Evolutionary conservation across 2,329 filamentous ascomycete genomes (phyloP).

Genomic region (Neocatenulostroma microsporum): DNA sequence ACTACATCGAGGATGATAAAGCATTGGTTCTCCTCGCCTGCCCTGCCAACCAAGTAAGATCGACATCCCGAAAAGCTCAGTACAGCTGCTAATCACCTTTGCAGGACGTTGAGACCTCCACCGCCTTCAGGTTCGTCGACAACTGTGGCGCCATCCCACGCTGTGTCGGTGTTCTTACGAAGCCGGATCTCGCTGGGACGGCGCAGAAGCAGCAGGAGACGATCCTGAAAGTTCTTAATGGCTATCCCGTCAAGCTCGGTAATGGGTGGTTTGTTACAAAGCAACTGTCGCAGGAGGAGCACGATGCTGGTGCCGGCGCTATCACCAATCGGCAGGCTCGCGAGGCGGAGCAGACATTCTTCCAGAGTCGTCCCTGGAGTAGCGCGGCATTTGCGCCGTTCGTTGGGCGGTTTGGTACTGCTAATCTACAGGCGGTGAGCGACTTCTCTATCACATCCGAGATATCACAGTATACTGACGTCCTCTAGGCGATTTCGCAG

Average conservation of each 20-base stretch:
- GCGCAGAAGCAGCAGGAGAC: conserved; percentile 25
- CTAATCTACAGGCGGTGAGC: conserved; percentile 41
- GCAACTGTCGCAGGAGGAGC: conserved; percentile 49
- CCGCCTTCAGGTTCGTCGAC: conserved; percentile 56
- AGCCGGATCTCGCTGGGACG: conserved; percentile 66
- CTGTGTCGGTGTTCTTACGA: conserved; percentile 60
- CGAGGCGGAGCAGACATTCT: conserved; percentile 44
- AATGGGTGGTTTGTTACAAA: conserved; percentile 74
- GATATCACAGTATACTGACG: too few species aligned
- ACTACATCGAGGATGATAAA: conserved; percentile 61
- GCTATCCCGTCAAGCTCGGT: conserved; percentile 51
- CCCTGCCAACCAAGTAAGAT: conserved; percentile 4
- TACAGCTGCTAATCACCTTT: background rate
- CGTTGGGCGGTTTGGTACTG: conserved; percentile 45
- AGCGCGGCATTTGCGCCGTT: conserved; percentile 33
- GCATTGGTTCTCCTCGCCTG: conserved; percentile 64
- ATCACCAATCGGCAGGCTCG: conserved; percentile 44
- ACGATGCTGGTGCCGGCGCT: conserved; percentile 25
- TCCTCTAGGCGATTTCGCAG: conserved; percentile 42
- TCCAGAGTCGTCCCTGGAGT: conserved; percentile 42
- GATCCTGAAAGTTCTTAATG: conserved; percentile 40
- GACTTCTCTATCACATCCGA: too few species aligned
- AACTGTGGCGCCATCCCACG: conserved; percentile 34
- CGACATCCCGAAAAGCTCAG: too few species aligned
- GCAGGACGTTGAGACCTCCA: conserved; percentile 65